Evolutionary conservation across 352 stramenopile species (phyloP), one percentile per base, ranked within the genome.

Genomic region (Phytopythium vexans): DNA sequence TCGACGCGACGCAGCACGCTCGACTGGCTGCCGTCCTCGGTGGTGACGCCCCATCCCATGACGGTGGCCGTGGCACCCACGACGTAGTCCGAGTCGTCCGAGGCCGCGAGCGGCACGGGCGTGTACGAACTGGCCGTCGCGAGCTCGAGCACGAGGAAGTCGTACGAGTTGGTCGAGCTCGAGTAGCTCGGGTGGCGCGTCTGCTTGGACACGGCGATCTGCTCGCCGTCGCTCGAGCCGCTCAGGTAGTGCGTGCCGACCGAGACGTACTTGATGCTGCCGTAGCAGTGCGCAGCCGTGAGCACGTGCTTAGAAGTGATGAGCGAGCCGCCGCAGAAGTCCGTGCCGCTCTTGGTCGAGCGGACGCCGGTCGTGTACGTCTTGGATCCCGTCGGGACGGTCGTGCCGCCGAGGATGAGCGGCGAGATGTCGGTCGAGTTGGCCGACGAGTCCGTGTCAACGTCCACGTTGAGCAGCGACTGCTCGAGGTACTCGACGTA

Each of bases 141-240:
- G n/a, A 81, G 70, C 59, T 74, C 68, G 12, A 92, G 54, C 21
- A 93, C 72, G 32, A 70, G 49, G 52, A 78, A 82, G 54, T 92
- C 83, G 42, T 81, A 70, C 21, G 54, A 58, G 16, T 51, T 66
- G 21, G 50, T 40, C 34, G 44, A n/a, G 36, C 51, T 44, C 14
- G 54, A 62, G 39, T 70, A 89, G 39, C 70, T 77, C 5, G 77
- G 80, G 58, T 90, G 77, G 35, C 56, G 65, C 14, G 63, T 77
- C 4, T 77, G 44, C 16, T 64, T 64, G n/a, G 69, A 49, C 16
- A 88, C 71, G 12, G 56, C 50, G 54, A 86, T 82, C 45, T 67
- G 69, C 53, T 82, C 67, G 6, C 72, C 70, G 44, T 86, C 66
- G 4, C 58, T 33, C 8, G 56, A 64, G 41, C 77, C 76, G 34